Conservation (phyloP, 2,329 filamentous ascomycete genomes). For the Sporothrix luriei region DNA sequence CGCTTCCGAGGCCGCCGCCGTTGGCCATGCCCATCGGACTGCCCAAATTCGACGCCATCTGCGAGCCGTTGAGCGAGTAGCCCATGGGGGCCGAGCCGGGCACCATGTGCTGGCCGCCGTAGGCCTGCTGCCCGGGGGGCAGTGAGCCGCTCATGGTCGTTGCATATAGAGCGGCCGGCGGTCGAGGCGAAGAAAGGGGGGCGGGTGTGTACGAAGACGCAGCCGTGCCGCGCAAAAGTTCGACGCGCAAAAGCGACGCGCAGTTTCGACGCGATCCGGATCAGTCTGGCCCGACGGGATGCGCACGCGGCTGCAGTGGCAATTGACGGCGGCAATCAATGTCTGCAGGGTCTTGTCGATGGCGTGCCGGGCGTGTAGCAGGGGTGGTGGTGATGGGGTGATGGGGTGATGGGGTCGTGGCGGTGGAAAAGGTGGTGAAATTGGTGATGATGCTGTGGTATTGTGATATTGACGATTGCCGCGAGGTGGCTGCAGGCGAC, state of each 20-base stretch:
- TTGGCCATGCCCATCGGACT: conserved; percentile 23
- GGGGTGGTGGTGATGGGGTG: background rate
- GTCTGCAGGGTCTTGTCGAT: background rate
- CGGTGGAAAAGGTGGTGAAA: background rate
- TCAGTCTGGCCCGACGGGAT: background rate
- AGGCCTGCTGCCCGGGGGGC: conserved; percentile 47
- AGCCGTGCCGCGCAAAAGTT: background rate
- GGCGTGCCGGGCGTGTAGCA: conserved; percentile 12
- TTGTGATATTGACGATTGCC: background rate
- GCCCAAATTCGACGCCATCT: conserved; percentile 30
- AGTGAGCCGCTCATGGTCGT: conserved; percentile 48
- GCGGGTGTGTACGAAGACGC: too few relatives aligned
- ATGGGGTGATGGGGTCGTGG: background rate
- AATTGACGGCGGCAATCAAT: background rate
- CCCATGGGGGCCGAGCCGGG: conserved; percentile 32
- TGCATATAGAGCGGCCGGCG: conserved; percentile 36
- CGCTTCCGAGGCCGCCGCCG: conserved; percentile 12
- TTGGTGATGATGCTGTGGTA: background rate
- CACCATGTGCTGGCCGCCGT: conserved; percentile 44
- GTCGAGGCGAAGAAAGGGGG: background rate
- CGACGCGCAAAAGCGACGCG: background rate
- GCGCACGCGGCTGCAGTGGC: background rate
- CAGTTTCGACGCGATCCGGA: background rate
- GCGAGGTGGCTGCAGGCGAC: conserved; percentile 1
- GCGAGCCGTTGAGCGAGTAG: conserved; percentile 32